Base-by-base conservation (phyloP, 176 grass and related monocot genomes). In the Typha latifolia region DNA sequence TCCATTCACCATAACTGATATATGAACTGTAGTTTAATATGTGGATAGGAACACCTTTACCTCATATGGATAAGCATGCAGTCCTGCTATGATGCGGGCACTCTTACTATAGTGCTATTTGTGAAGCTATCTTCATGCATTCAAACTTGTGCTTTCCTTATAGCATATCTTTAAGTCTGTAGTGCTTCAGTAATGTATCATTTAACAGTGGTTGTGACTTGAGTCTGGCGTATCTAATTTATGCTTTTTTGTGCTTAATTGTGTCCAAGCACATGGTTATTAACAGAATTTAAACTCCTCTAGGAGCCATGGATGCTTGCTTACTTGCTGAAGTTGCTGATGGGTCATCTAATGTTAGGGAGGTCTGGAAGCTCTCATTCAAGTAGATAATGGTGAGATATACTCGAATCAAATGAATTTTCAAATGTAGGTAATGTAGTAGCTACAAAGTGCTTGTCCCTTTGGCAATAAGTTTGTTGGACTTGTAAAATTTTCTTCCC, bases 341-440 rank as follows among this genome's bases (percentile, higher is more conserved):
- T 69, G 89, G 94, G 70, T 85, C 94, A 63, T 99, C 94, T 21
- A 99, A 99, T 73, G 83, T 93, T 50, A 80, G 94, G 78, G 89
- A 99, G 75, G 83, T 93, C 49, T 93, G 94, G 94, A 99, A 87
- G 76, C 77, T 99, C 12, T 72, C 69, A 7, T 86, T 73, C 78
- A 90, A 86, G 51, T 90, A 90, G 67, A 76, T 49, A 49, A 70
- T 62, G 14, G 27, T 16, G n/a, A 37, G 34, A 26, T 16, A 57
- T 57, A 18, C 16, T 57, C 3, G 52, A 57, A 14, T 15, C 52
- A n/a, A 57, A 20, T 57, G 52, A 18, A 57, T 57, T 57, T 57
- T 5, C n/a, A 57, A 57, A 57, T 18, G 16, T 10, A 20, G 13
- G 4, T 57, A 8, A 57, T 57, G 16, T 57, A 20, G 15, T 57